phyloP scores from a whole-genome alignment of 208 protist genomes.

The Leishmania mexicana region DNA sequence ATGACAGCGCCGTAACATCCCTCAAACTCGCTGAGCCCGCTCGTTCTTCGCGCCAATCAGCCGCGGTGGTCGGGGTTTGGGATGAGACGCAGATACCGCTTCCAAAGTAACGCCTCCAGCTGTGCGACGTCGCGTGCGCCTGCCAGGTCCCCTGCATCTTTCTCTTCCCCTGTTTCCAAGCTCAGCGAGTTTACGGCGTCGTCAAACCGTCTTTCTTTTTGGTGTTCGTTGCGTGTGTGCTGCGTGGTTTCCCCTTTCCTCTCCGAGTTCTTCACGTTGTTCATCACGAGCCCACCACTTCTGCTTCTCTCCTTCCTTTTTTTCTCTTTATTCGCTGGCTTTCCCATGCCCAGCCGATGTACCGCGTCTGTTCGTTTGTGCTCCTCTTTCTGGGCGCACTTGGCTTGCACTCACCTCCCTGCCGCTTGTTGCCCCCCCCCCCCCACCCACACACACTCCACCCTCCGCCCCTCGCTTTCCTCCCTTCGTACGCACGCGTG shows the following conservation, averaged over 20 bases:
- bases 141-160: background rate
- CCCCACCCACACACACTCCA: background rate
- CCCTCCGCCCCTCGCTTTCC: background rate
- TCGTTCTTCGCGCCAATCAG: conserved; percentile 18
- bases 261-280: background rate
- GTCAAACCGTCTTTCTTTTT: background rate
- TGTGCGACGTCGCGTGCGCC: too few relatives aligned
- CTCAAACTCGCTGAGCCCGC: conserved; percentile 22
- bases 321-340: background rate
- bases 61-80: background rate
- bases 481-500: background rate
- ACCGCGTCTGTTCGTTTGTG: background rate
- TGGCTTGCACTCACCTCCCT: background rate
- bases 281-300: background rate
- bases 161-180: conserved; percentile 7
- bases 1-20: background rate
- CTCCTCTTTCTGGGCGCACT: background rate
- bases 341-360: background rate
- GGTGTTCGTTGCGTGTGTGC: background rate
- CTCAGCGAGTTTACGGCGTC: background rate
- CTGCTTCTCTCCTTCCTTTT: background rate
- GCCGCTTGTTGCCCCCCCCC: background rate
- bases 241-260: background rate
- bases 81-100: conserved; percentile 18
- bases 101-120: conserved; percentile 16